phyloP scores from a whole-genome alignment of 2,329 filamentous ascomycete genomes.

The Monosporascus sp. region DNA sequence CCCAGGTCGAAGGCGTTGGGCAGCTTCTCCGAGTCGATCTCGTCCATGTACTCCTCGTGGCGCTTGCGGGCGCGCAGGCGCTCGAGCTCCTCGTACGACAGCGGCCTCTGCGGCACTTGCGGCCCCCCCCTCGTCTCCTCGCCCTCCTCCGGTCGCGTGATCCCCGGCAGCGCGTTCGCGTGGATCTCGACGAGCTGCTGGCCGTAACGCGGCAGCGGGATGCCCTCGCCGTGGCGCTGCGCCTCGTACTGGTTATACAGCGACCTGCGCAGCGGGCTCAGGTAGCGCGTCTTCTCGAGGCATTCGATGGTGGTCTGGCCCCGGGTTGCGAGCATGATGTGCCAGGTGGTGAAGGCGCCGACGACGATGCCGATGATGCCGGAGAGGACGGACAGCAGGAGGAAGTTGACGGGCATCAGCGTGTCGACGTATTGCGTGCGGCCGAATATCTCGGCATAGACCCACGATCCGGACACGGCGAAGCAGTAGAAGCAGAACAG shows the following conservation, averaged over 20 bases:
- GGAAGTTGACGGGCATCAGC: constrained; percentile 83
- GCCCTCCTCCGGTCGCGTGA: constrained; percentile 77
- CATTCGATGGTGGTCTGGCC: constrained; percentile 95
- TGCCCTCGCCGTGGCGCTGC: constrained; percentile 45
- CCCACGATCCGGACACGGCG: constrained; percentile 71
- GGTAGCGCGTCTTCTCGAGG: constrained; percentile 90
- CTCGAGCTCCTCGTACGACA: constrained; percentile 52
- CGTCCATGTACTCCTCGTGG: constrained; percentile 74
- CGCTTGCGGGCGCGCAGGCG: constrained; percentile 48
- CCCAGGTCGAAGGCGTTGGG: constrained; percentile 94
- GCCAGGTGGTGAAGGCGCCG: constrained; percentile 85
- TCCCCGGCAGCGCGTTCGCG: constrained; percentile 72
- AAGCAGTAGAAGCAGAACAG: constrained; percentile 82
- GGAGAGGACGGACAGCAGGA: constrained; percentile 78
- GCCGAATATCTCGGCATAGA: constrained; percentile 76
- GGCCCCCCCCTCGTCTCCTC: constrained; percentile 42
- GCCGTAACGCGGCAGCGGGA: constrained; percentile 53
- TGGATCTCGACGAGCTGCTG: constrained; percentile 78
- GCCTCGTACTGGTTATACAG: constrained; percentile 60
- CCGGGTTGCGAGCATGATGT: constrained; percentile 71
- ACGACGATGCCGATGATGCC: constrained; percentile 91
- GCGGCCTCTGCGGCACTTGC: constrained; percentile 35
- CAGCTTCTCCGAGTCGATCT: constrained; percentile 79
- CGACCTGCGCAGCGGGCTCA: constrained; percentile 69
- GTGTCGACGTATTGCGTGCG: constrained; percentile 67